phyloP scores from a whole-genome alignment of 345 rosid genomes.

The Brassica carinata region DNA sequence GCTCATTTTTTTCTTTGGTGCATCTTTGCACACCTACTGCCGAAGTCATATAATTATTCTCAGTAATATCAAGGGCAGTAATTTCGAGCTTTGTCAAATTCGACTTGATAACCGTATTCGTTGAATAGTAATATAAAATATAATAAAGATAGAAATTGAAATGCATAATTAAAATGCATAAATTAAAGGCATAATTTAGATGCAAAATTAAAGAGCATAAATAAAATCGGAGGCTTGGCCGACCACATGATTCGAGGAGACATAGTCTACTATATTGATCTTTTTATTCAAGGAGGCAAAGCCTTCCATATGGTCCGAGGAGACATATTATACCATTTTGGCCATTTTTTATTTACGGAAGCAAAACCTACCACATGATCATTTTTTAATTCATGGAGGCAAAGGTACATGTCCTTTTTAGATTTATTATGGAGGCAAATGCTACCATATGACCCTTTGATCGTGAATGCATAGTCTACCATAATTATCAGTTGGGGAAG shows the following conservation, averaged over 20 bases:
- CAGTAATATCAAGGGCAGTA: neutral
- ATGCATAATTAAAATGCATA: neutral
- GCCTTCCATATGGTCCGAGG: neutral
- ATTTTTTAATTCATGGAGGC: too few species aligned
- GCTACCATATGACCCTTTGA: too few species aligned
- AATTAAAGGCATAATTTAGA: neutral
- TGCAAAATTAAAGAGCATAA: neutral
- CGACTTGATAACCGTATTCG: neutral
- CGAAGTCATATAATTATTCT: neutral
- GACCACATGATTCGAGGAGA: neutral
- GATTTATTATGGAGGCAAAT: too few species aligned
- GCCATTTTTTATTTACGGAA: too few species aligned
- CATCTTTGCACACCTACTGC: neutral
- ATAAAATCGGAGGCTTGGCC: neutral
- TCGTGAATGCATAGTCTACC: too few species aligned
- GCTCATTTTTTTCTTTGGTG: too few species aligned
- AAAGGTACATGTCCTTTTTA: too few species aligned
- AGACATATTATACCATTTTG: neutral
- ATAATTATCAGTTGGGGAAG: too few species aligned
- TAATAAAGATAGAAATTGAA: neutral
- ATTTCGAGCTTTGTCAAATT: neutral
- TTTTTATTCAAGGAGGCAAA: neutral
- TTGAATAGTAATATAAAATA: neutral
- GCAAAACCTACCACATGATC: too few species aligned
- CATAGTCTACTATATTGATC: too few species aligned